Conservation (phyloP, 2,329 filamentous ascomycete genomes). For the Ophiosphaerella narmari region DNA sequence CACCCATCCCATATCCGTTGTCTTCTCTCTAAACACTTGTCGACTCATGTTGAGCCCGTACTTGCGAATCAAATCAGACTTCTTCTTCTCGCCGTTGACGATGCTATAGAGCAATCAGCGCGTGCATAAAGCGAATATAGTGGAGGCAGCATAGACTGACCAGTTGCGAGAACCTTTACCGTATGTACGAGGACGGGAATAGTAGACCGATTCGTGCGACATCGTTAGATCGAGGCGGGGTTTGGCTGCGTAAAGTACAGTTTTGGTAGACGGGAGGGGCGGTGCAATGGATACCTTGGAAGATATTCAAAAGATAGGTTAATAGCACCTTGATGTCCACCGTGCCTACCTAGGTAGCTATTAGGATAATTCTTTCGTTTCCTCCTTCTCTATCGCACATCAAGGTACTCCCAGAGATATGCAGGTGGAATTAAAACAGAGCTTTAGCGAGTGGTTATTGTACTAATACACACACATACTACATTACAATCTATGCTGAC, state of each 20-base stretch:
- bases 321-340: neutral
- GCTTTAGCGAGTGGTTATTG: too few relatives aligned
- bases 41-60: constrained; percentile 86
- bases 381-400: too few relatives aligned
- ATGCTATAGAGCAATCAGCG: constrained; percentile 16
- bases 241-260: neutral
- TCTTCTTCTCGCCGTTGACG: constrained; percentile 35
- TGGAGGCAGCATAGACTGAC: constrained; percentile 56
- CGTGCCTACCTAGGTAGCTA: neutral
- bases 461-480: too few relatives aligned
- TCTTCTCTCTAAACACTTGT: constrained; percentile 71
- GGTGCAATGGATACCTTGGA: too few relatives aligned
- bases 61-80: constrained; percentile 97
- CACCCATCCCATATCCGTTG: constrained; percentile 67
- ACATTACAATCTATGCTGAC: too few relatives aligned
- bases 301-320: neutral
- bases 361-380: too few relatives aligned
- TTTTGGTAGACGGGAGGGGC: neutral
- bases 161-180: constrained; percentile 92
- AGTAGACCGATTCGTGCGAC: constrained; percentile 70
- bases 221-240: constrained; percentile 9
- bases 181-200: constrained; percentile 93
- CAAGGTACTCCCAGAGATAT: too few relatives aligned
- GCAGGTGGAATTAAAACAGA: too few relatives aligned
- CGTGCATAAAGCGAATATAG: constrained; percentile 33